These are phyloP conservation scores for Globisporangium rhizosaccharum DNA, from an alignment of 352 stramenopile genomes.

Conservation along the genomic window DNA sequence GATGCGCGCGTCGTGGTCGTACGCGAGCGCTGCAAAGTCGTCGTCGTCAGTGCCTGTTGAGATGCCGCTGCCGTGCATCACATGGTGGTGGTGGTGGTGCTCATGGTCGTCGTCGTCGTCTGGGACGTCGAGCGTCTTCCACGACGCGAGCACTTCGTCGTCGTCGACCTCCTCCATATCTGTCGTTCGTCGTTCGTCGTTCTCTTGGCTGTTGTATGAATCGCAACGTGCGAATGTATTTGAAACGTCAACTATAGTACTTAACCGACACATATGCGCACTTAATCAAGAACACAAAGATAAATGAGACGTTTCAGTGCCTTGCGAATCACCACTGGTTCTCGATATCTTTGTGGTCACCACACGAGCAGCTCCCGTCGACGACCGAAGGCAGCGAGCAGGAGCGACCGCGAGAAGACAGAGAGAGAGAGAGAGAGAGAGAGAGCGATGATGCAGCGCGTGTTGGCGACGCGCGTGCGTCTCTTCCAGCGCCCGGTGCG, in stretches of 20 bases:
- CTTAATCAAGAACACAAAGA: background rate
- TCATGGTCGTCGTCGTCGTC: slow-evolving; percentile 11
- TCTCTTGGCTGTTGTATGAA: no score
- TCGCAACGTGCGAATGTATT: no score
- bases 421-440: background rate
- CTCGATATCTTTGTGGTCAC: slow-evolving; percentile 1
- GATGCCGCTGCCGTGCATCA: slow-evolving; percentile 11
- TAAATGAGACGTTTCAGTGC: slow-evolving; percentile 4
- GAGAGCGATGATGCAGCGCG: slow-evolving; percentile 34
- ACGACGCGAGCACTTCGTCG: slow-evolving; percentile 40
- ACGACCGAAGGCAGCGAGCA: background rate
- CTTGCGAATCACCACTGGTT: slow-evolving; percentile 1
- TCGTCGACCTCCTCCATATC: slow-evolving; percentile 32
- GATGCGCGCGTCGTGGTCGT: slow-evolving; percentile 5
- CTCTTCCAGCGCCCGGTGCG: slow-evolving; percentile 55
- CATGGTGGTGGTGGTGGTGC: slow-evolving; percentile 1
- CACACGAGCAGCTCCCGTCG: background rate
- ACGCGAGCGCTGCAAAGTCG: slow-evolving; percentile 26
- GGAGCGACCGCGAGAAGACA: background rate
- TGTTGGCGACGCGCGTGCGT: slow-evolving; percentile 45
- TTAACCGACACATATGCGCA: background rate
- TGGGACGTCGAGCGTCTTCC: slow-evolving; percentile 27
- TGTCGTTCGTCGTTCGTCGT: background rate
- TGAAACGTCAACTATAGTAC: background rate
- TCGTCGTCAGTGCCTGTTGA: slow-evolving; percentile 11